phyloP scores from a whole-genome alignment of 192 early-diverging fungal genomes.

The Podila epigama region DNA sequence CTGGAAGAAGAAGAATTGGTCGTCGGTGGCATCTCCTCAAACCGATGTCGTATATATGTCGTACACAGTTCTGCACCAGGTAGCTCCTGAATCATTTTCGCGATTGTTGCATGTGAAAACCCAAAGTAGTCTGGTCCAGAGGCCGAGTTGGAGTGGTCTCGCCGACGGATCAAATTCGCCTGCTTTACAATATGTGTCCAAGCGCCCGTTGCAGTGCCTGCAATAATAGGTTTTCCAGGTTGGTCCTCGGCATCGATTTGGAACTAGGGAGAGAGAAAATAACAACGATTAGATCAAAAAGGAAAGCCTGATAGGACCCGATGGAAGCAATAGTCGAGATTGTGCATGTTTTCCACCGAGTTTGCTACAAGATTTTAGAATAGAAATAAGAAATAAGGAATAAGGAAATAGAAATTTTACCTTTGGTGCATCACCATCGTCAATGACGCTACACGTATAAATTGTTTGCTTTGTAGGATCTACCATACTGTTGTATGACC shows the following conservation, averaged over 20 bases:
- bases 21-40: slow-evolving; percentile 52
- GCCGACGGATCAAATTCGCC: slow-evolving; percentile 80
- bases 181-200: slow-evolving; percentile 84
- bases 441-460: slow-evolving; percentile 81
- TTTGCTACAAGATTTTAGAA: neutral
- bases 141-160: slow-evolving; percentile 82
- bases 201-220: slow-evolving; percentile 87
- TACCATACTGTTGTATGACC: slow-evolving; percentile 65
- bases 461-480: slow-evolving; percentile 56
- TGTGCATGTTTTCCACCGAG: no score
- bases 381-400: neutral
- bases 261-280: slow-evolving; percentile 61
- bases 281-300: no score
- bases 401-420: slow-evolving; percentile 14
- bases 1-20: no score
- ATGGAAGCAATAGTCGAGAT: no score
- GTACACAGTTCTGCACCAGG: slow-evolving; percentile 75
- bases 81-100: slow-evolving; percentile 87
- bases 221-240: slow-evolving; percentile 71
- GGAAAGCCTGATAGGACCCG: no score
- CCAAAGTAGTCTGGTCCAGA: slow-evolving; percentile 94
- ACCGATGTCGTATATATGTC: slow-evolving; percentile 74
- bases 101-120: slow-evolving; percentile 85
- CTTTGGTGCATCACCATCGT: slow-evolving; percentile 77
- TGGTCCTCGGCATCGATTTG: slow-evolving; percentile 85